Conservation (phyloP, 148 eudicot genomes). For the Rhododendron ferrugineum region DNA sequence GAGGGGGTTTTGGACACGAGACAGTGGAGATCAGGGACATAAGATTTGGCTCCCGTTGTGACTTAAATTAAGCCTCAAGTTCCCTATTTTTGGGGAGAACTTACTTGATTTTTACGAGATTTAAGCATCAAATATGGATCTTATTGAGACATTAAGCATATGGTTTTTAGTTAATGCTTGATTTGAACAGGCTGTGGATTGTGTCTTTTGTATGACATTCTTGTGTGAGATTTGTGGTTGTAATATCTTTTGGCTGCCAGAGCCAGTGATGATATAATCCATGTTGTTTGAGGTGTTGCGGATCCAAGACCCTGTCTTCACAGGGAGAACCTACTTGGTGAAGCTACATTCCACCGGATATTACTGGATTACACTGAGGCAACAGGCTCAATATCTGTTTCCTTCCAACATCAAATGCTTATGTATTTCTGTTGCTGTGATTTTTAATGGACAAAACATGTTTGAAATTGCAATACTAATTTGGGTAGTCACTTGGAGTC, state of each 20-base stretch:
- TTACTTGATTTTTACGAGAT: not conserved
- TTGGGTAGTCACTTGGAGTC: not conserved
- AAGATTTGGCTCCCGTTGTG: not conserved
- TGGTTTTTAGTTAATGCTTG: not conserved
- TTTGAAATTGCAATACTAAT: not conserved
- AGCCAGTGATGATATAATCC: slow-evolving; percentile 50
- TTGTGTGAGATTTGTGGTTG: not conserved
- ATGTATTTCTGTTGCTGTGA: not conserved
- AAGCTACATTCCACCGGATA: slow-evolving; percentile 42
- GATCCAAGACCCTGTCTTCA: slow-evolving; percentile 53
- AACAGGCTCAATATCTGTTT: not conserved
- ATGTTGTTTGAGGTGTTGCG: slow-evolving; percentile 39
- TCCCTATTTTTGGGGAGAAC: not conserved
- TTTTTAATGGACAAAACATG: not conserved
- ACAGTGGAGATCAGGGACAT: not conserved
- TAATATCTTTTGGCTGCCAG: not conserved
- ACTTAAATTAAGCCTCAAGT: not conserved
- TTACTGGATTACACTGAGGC: slow-evolving; percentile 50
- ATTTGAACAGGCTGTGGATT: not conserved
- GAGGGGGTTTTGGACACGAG: not conserved
- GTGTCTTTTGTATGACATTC: not conserved
- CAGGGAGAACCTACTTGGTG: slow-evolving; percentile 68
- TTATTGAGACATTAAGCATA: not conserved
- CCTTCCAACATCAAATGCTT: not conserved
- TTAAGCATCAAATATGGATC: not conserved